Base-by-base conservation (phyloP, 768 basidiomycete species). In the Boletellus emodensis region DNA sequence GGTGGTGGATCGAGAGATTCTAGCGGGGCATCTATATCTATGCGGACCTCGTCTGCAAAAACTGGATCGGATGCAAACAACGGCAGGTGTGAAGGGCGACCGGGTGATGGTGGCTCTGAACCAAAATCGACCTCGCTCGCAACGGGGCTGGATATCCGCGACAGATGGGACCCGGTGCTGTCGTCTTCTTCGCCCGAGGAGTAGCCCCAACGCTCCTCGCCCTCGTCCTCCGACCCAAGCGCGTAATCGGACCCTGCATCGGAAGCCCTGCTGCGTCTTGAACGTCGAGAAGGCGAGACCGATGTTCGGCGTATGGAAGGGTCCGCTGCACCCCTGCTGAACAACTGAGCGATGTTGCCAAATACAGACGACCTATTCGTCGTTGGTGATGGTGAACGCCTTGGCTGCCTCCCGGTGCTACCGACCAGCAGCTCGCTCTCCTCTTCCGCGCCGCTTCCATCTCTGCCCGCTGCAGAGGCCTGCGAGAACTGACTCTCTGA, bases 141-240 rank as follows among this genome's bases (percentile, higher is more conserved):
- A 26, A 78, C 20, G 20, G 55, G 55, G 37, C 55, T 61, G 15
- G 65, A 54, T 24, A 53, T 13, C n/a, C 20, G 57, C 14, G 65
- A 63, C 15, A 30, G 28, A 18, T 49, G 37, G 28, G 67, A 67
- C 13, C 46, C 65, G 13, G 32, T 75, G 18, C 73, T 75, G 20
- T 82, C 80, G 59, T 86, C 78, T 51, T 79, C 88, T 61, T 94
- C 91, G 20, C 81, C 88, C 3, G 91, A 92, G n/a, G 86, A 83
- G 68, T 93, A 94, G 4, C 91, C 91, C 91, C 91, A 94, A n/a
- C 89, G 78, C 56, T 91, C 88, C 39, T 83, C 81, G 51, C 72
- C 76, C 35, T 82, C 81, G 24, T 80, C 78, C 3, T 78, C 83
- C 11, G 71, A 73, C 26, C 72, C 79, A 5, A 80, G 54, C 18